Evolutionary conservation across 148 eudicot genomes (phyloP).

Genomic region (Rhododendron ovatum): DNA sequence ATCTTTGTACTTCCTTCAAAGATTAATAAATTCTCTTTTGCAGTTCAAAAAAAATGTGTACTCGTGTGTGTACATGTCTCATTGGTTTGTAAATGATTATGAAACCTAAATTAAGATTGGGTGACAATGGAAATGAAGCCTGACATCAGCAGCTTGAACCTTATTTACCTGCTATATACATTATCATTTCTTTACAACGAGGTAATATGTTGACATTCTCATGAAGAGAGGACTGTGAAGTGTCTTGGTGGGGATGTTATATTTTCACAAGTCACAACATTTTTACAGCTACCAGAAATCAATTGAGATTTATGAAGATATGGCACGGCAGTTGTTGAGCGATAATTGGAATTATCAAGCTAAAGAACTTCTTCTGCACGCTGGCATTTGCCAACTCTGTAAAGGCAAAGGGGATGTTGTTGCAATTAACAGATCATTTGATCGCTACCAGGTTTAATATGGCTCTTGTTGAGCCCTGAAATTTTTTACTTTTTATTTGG

Average conservation of each 20-base stretch:
- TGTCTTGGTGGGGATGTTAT: neutral
- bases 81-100: neutral
- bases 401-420: slow-evolving; percentile 63
- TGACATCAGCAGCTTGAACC: neutral
- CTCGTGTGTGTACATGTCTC: neutral
- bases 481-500: neutral
- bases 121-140: neutral
- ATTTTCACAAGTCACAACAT: neutral
- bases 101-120: neutral
- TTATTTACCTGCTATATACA: neutral
- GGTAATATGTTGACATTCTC: neutral
- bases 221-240: neutral
- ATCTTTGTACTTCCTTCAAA: too few relatives aligned
- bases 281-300: slow-evolving; percentile 56
- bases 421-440: slow-evolving; percentile 50
- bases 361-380: slow-evolving; percentile 66
- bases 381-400: slow-evolving; percentile 82
- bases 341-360: slow-evolving; percentile 59
- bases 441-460: slow-evolving; percentile 48
- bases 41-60: too few relatives aligned
- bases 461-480: neutral
- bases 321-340: slow-evolving; percentile 51
- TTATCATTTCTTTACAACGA: neutral
- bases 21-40: too few relatives aligned
- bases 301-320: slow-evolving; percentile 58